A percentile compares a stretch with the other conserved stretches of the same genome.
These are phyloP conservation scores for Teratosphaeria viscida DNA, from an alignment of 2,329 filamentous ascomycete species.

Conservation along the genomic window DNA sequence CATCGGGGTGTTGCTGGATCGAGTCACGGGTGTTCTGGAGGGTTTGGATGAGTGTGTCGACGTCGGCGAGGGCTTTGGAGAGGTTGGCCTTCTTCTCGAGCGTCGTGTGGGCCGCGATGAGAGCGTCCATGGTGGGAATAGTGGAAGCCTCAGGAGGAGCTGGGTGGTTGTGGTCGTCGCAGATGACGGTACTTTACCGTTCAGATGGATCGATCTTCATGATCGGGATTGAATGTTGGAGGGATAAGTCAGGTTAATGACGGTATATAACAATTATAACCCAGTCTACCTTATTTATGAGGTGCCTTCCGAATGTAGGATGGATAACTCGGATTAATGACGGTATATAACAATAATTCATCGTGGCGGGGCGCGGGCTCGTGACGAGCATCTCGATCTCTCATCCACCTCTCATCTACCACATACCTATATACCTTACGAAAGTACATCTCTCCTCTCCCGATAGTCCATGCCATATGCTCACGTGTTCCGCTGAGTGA, in stretches of 20 bases:
- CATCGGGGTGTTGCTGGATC: slow-evolving; percentile 61
- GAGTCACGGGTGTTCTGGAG: slow-evolving; percentile 63
- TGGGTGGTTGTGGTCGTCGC: background rate
- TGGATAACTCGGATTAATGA: too few species aligned
- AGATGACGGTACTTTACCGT: background rate
- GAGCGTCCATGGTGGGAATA: slow-evolving; percentile 42
- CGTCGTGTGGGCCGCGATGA: slow-evolving; percentile 65
- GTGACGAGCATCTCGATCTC: background rate
- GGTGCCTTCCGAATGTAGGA: too few species aligned
- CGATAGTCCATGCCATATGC: background rate
- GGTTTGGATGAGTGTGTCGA: slow-evolving; percentile 71
- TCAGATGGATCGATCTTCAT: background rate
- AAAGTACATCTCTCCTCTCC: background rate
- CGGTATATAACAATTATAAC: background rate
- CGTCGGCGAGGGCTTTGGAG: slow-evolving; percentile 61
- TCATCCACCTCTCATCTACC: background rate
- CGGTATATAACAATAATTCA: too few species aligned
- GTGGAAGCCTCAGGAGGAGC: background rate
- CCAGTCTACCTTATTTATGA: background rate
- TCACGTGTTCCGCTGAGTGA: too few species aligned
- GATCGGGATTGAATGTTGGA: background rate
- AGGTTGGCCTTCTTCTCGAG: slow-evolving; percentile 61
- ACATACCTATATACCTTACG: background rate
- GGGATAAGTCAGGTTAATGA: background rate
- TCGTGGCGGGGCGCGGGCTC: background rate